Evolutionary conservation across 1,139 yeast genomes (phyloP).

Genomic region (Yamadazyma buinensis): DNA sequence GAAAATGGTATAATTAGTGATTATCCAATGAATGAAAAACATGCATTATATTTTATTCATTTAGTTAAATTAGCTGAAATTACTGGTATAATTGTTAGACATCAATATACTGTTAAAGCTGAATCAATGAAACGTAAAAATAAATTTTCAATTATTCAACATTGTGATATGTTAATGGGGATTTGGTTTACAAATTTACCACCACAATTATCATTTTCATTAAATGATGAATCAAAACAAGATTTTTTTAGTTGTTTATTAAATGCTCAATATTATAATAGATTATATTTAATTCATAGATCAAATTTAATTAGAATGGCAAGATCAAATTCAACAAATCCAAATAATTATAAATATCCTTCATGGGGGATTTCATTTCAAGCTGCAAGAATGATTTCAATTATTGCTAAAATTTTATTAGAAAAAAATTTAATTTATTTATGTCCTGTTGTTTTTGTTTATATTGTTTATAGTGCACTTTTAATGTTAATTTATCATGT

Average conservation of each 20-base stretch:
- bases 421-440: conserved; percentile 49
- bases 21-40: conserved; percentile 45
- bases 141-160: conserved; percentile 56
- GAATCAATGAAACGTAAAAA: conserved; percentile 48
- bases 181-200: conserved; percentile 75
- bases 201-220: conserved; percentile 56
- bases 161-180: conserved; percentile 79
- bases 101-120: conserved; percentile 70
- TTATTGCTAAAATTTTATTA: conserved; percentile 57
- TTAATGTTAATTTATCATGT: conserved; percentile 74
- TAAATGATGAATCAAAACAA: conserved; percentile 52
- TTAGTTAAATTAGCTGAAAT: conserved; percentile 69
- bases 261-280: conserved; percentile 70
- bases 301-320: conserved; percentile 60
- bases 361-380: conserved; percentile 85
- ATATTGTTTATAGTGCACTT: conserved; percentile 64
- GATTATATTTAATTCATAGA: conserved; percentile 68
- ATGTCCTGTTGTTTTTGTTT: conserved; percentile 55
- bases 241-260: conserved; percentile 57
- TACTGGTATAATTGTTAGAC: conserved; percentile 66
- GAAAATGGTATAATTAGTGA: conserved; percentile 39
- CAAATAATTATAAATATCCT: conserved; percentile 58
- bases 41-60: conserved; percentile 58
- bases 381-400: conserved; percentile 77
- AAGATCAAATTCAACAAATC: conserved; percentile 37